These are phyloP conservation scores for Umbelopsis sp. DNA, from an alignment of 371 early-diverging fungal species.

Conservation along the genomic window DNA sequence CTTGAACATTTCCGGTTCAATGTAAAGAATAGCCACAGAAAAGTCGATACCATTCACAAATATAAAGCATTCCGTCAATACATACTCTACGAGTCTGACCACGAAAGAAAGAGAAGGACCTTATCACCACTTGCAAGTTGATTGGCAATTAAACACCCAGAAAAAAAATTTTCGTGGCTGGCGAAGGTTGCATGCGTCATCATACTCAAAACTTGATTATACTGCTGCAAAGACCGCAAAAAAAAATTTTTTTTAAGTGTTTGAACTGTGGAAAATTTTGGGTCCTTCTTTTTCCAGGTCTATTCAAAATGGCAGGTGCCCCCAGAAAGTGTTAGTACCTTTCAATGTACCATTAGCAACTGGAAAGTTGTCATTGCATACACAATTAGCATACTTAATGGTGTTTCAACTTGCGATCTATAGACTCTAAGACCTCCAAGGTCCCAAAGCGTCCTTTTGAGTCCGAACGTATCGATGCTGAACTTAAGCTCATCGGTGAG, in stretches of 20 bases:
- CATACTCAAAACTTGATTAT: background rate
- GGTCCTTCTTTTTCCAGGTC: slow-evolving; percentile 22
- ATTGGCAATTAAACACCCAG: slow-evolving; percentile 14
- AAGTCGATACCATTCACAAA: no score
- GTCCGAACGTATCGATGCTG: slow-evolving; percentile 98
- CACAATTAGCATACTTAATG: background rate
- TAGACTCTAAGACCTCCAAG: slow-evolving; percentile 93
- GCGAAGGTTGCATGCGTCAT: background rate
- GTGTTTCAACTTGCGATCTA: background rate
- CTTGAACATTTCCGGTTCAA: no score
- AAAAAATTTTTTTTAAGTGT: background rate
- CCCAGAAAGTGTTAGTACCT: slow-evolving; percentile 39
- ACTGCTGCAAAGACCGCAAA: background rate
- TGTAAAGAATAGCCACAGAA: no score
- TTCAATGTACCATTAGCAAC: background rate
- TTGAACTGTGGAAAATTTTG: background rate
- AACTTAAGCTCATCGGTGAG: slow-evolving; percentile 98
- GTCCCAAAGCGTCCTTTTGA: slow-evolving; percentile 99
- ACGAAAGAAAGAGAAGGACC: slow-evolving; percentile 19
- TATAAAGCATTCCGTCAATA: slow-evolving; percentile 5
- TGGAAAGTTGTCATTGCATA: no score
- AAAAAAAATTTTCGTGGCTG: slow-evolving; percentile 20
- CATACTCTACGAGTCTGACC: slow-evolving; percentile 19
- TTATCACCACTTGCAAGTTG: background rate
- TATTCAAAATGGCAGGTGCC: slow-evolving; percentile 47